These are phyloP conservation scores for Suillus hirtellus DNA, from an alignment of 768 basidiomycete genomes.

Conservation along the genomic window DNA sequence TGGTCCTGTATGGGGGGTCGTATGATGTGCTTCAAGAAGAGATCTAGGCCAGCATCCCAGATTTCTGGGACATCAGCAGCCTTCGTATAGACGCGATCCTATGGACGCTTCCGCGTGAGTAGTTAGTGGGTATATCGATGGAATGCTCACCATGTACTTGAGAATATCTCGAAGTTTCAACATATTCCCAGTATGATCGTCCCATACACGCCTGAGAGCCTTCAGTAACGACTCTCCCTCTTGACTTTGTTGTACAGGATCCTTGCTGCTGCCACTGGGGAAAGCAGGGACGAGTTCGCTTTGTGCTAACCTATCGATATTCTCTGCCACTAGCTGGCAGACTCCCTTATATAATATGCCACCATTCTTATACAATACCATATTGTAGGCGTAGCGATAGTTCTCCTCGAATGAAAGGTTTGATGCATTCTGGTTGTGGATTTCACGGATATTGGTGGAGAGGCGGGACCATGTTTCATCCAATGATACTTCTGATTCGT, in stretches of 20 bases:
- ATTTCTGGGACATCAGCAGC: conserved; percentile 75
- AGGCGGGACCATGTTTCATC: conserved; percentile 85
- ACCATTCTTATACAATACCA: conserved; percentile 87
- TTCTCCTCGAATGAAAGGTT: conserved; percentile 92
- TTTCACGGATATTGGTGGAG: conserved; percentile 85
- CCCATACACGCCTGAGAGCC: conserved; percentile 84
- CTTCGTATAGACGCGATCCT: conserved; percentile 92
- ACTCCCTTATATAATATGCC: conserved; percentile 87
- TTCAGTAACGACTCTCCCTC: conserved; percentile 87
- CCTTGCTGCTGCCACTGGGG: conserved; percentile 65
- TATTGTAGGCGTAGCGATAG: conserved; percentile 91
- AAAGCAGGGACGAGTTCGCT: conserved; percentile 81
- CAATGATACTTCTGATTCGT: conserved; percentile 71
- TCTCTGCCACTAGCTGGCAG: conserved; percentile 72
- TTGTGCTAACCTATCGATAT: conserved; percentile 77
- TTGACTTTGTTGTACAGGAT: conserved; percentile 73
- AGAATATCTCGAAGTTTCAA: conserved; percentile 84
- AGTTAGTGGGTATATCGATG: conserved; percentile 10
- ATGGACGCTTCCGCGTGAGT: conserved; percentile 15
- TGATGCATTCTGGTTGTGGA: conserved; percentile 90
- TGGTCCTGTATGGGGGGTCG: conserved; percentile 80
- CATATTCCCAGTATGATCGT: conserved; percentile 91
- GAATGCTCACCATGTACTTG: conserved; percentile 85
- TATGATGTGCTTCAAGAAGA: conserved; percentile 85
- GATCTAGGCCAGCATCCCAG: conserved; percentile 75